phyloP scores from a whole-genome alignment of 164 flowering plant species.

The Cinnamomum micranthum region DNA sequence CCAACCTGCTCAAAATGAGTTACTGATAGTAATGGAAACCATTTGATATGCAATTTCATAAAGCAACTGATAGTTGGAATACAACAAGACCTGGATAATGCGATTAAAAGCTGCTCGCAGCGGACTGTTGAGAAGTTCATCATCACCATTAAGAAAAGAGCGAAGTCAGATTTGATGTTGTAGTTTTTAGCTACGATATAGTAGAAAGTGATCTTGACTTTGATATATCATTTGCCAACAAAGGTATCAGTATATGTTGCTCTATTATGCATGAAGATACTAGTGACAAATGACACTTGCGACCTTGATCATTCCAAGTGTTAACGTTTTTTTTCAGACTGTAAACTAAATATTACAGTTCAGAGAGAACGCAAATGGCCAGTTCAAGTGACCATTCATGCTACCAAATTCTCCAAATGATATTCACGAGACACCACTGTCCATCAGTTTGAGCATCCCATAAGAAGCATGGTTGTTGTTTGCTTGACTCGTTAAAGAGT shows the following conservation, averaged over 20 bases:
- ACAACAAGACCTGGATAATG: slow-evolving; percentile 64
- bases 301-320: too few species aligned
- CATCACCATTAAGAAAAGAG: slow-evolving; percentile 16
- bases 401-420: too few species aligned
- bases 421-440: too few species aligned
- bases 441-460: too few species aligned
- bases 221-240: not conserved
- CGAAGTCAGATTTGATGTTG: slow-evolving; percentile 20
- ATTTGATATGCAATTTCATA: slow-evolving; percentile 8
- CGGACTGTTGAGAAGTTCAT: slow-evolving; percentile 52
- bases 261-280: too few species aligned
- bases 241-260: not conserved
- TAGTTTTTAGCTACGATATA: not conserved
- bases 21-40: slow-evolving; percentile 12
- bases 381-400: too few species aligned
- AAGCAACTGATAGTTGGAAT: slow-evolving; percentile 10
- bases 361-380: too few species aligned
- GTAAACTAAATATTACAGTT: too few species aligned
- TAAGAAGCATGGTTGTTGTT: too few species aligned
- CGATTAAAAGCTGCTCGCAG: slow-evolving; percentile 84
- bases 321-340: too few species aligned
- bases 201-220: not conserved
- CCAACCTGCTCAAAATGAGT: slow-evolving; percentile 70
- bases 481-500: too few species aligned
- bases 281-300: too few species aligned